Conservation (phyloP, 768 basidiomycete genomes). For the Phanerochaete sordida region DNA sequence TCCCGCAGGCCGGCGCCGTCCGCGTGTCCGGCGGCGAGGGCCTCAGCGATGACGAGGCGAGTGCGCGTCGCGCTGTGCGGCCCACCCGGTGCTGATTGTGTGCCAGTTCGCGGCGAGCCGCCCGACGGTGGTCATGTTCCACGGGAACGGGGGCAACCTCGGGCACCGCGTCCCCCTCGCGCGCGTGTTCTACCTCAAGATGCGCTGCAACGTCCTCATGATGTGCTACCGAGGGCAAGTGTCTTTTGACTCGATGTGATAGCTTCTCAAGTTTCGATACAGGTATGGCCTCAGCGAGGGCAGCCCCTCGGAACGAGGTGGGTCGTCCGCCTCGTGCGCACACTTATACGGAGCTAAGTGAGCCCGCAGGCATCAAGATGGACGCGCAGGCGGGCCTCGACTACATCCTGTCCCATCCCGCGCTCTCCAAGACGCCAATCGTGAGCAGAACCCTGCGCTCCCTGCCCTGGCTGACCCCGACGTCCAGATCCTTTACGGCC, state of each 20-base stretch:
- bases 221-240: slow-evolving; percentile 66
- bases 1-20: slow-evolving; percentile 53
- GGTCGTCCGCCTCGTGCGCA: slow-evolving; percentile 4
- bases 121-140: slow-evolving; percentile 91
- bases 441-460: slow-evolving; percentile 37
- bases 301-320: slow-evolving; percentile 80
- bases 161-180: slow-evolving; percentile 92
- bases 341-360: not conserved
- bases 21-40: slow-evolving; percentile 23
- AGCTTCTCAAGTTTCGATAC: not conserved
- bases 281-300: slow-evolving; percentile 92
- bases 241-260: not conserved
- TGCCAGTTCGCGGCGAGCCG: slow-evolving; percentile 44
- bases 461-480: not conserved
- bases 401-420: slow-evolving; percentile 61
- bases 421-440: slow-evolving; percentile 62
- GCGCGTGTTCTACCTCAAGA: slow-evolving; percentile 71
- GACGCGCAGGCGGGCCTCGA: slow-evolving; percentile 86
- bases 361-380: slow-evolving; percentile 58
- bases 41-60: slow-evolving; percentile 56
- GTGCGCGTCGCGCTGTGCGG: slow-evolving; percentile 7
- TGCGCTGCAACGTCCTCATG: slow-evolving; percentile 94
- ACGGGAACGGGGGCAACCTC: slow-evolving; percentile 84
- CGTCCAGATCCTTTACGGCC: slow-evolving; percentile 69
- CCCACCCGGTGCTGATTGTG: not conserved